These are phyloP conservation scores for Funneliformis geosporum DNA, from an alignment of 192 early-diverging fungal genomes.

Conservation along the genomic window DNA sequence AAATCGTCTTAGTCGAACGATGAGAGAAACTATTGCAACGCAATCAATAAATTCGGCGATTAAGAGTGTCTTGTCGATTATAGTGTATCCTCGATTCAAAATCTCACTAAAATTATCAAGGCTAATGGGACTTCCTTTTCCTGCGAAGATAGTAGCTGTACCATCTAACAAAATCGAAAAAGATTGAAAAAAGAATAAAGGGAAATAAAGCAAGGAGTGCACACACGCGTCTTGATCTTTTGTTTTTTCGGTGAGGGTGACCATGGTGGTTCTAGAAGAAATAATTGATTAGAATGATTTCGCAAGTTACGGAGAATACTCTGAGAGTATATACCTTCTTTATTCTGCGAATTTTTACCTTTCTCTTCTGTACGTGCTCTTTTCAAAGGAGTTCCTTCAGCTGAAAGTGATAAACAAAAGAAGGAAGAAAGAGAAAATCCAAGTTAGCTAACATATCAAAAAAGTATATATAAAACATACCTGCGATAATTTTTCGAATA, in stretches of 20 bases:
- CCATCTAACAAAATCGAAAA: slow-evolving; percentile 18
- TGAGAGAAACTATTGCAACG: not conserved
- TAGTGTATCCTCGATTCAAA: not conserved
- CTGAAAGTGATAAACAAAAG: not conserved
- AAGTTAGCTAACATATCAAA: not conserved
- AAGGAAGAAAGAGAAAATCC: not conserved
- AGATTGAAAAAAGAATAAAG: slow-evolving; percentile 16
- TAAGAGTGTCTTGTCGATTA: slow-evolving; percentile 18
- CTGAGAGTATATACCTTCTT: not conserved
- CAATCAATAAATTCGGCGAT: slow-evolving; percentile 27
- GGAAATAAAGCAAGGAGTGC: slow-evolving; percentile 2
- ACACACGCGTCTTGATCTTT: slow-evolving; percentile 13
- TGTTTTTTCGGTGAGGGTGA: slow-evolving; percentile 15
- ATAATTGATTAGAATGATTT: slow-evolving; percentile 19
- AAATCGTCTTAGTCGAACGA: slow-evolving; percentile 4
- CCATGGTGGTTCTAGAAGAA: slow-evolving; percentile 7
- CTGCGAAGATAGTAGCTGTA: slow-evolving; percentile 7
- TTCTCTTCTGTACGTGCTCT: slow-evolving; percentile 3
- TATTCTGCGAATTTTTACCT: slow-evolving; percentile 10
- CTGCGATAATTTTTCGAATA: not conserved
- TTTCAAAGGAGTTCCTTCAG: not conserved
- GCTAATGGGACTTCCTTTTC: not conserved
- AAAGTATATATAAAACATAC: not conserved
- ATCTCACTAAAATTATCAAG: not conserved
- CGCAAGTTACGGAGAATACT: not conserved